These are phyloP conservation scores for Thinopyrum elongatum DNA, from an alignment of 176 grass and related monocot species.

Conservation along the genomic window DNA sequence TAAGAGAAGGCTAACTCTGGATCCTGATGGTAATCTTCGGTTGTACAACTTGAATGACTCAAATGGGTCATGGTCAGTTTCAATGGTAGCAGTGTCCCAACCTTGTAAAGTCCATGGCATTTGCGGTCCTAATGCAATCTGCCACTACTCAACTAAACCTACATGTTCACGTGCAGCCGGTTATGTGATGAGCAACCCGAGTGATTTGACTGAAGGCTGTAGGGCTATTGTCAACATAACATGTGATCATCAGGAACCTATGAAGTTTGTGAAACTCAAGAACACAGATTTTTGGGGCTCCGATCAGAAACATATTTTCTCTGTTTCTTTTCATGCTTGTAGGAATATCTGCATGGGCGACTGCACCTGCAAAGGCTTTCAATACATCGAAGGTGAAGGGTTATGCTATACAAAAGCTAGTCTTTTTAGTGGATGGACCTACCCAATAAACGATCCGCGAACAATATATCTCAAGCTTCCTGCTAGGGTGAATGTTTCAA, in stretches of 20 bases:
- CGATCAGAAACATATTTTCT: background rate
- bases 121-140: no score
- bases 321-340: background rate
- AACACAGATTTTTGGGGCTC: slow-evolving; percentile 29
- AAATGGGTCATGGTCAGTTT: no score
- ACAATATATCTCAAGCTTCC: slow-evolving; percentile 32
- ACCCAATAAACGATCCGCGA: background rate
- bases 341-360: slow-evolving; percentile 27
- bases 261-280: slow-evolving; percentile 5
- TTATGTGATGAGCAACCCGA: no score
- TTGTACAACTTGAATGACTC: no score
- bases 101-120: no score
- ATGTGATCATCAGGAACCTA: background rate
- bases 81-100: no score
- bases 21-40: no score
- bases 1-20: no score
- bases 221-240: background rate
- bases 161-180: no score
- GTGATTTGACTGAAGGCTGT: slow-evolving; percentile 50
- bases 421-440: slow-evolving; percentile 39
- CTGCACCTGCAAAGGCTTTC: slow-evolving; percentile 36
- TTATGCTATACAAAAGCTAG: slow-evolving; percentile 36
- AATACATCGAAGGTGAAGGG: slow-evolving; percentile 25
- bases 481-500: slow-evolving; percentile 4
- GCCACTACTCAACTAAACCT: no score